Evolutionary conservation across 805 yeast species (phyloP), one percentile per base, ranked within the genome.

Genomic region (Lipomyces oligophaga): DNA sequence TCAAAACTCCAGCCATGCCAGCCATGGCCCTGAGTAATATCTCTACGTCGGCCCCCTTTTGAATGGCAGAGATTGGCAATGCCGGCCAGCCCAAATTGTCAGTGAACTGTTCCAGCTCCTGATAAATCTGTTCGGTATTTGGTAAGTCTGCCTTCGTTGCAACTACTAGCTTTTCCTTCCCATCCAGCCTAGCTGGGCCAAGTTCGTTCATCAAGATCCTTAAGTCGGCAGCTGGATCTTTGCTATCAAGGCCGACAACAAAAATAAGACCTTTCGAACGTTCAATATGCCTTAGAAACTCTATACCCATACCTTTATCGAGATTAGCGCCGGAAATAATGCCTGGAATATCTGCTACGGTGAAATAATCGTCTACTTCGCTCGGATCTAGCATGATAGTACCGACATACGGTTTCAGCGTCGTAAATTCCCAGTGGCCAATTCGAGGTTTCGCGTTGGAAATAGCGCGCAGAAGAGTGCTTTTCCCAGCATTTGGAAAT

Each of bases 311-410:
- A 1, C 98, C 98, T 62, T 76, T 81, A 61, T 89, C 85, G 5
- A 64, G 62, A 5, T 80, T 75, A 0, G 98, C 97, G 5, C 95
- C 97, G 63, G 80, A 75, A 49, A 93, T 84, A 36, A 93, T 83
- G 5, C 98, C 98, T 0, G 98, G 98, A 47, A 93, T 93, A 68
- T 93, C 98, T 1, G 97, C 97, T 1, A 93, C 97, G 0, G 96
- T 85, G 63, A 90, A 89, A 4, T 83, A 75, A 20, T 59, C 57
- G 35, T 60, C 60, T 2, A 70, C 65, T 48, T 74, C 73, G 55
- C 80, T 85, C 1, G 82, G 75, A 1, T 82, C 76, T 18, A 80
- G 64, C 37, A 74, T 73, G 11, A 93, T 84, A 0, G 97, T 90
- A 3, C 98, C 98, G 39, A 93, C 78, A 0, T 87, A 82, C 0